These are phyloP conservation scores for Tolypocladium inflatum DNA, from an alignment of 2,329 filamentous ascomycete genomes.

Conservation along the genomic window DNA sequence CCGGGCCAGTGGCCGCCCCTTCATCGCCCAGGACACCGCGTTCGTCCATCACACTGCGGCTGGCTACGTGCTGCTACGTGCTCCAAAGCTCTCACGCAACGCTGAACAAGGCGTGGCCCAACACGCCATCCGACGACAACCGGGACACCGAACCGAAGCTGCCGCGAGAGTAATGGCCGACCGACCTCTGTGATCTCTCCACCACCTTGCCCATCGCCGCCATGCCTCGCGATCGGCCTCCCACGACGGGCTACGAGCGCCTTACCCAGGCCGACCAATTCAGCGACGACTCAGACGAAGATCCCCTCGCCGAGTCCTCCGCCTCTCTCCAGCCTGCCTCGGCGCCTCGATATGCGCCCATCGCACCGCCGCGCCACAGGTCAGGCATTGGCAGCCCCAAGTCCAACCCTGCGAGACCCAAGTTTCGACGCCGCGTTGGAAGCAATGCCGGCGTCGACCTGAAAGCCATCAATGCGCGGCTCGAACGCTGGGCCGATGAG, in stretches of 20 bases:
- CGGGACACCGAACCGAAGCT: not conserved
- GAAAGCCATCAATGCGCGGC: slow-evolving; percentile 91
- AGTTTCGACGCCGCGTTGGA: slow-evolving; percentile 36
- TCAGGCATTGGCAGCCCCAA: slow-evolving; percentile 51
- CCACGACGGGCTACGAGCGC: slow-evolving; percentile 76
- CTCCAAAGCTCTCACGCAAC: not conserved
- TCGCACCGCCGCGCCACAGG: slow-evolving; percentile 50
- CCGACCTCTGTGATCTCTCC: not conserved
- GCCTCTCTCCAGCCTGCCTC: slow-evolving; percentile 47
- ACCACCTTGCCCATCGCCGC: slow-evolving; percentile 1
- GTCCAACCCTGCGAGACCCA: slow-evolving; percentile 23
- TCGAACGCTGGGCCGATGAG: slow-evolving; percentile 96
- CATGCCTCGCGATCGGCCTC: slow-evolving; percentile 60
- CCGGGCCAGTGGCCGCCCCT: not conserved
- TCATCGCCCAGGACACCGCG: not conserved
- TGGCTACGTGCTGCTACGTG: not conserved
- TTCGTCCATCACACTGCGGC: not conserved
- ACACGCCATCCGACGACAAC: not conserved
- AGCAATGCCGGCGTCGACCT: slow-evolving; percentile 91
- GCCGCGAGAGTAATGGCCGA: slow-evolving; percentile 1
- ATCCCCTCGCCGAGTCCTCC: slow-evolving; percentile 43
- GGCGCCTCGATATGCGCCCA: slow-evolving; percentile 55
- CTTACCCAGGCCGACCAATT: slow-evolving; percentile 73
- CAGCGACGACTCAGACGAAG: slow-evolving; percentile 61
- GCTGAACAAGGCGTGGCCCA: not conserved